Percentiles rank a stretch among this genome's conserved stretches.
These are phyloP conservation scores for Tolypocladium paradoxum DNA, from an alignment of 2,329 filamentous ascomycete genomes.

Conservation along the genomic window DNA sequence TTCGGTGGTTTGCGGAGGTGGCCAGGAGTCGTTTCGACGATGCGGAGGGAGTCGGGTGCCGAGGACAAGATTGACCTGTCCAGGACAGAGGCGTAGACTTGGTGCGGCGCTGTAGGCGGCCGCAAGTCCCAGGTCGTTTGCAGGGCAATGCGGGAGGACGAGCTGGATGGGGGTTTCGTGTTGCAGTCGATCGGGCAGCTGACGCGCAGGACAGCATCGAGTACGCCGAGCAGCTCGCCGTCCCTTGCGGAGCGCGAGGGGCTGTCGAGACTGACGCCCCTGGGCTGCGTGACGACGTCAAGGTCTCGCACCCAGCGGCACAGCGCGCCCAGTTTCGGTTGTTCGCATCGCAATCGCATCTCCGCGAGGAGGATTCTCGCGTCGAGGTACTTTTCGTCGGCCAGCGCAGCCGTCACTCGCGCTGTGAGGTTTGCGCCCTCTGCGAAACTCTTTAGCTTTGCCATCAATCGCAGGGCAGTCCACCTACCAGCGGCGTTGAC, in stretches of 20 bases:
- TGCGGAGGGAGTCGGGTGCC: constrained; percentile 33
- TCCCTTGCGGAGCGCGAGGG: constrained; percentile 33
- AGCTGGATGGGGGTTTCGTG: constrained; percentile 14
- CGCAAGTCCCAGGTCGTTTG: constrained; percentile 53
- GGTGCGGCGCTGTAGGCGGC: constrained; percentile 24
- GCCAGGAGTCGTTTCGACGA: constrained; percentile 53
- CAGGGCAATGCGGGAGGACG: constrained; percentile 41
- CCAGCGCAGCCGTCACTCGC: constrained; percentile 53
- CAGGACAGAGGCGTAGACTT: constrained; percentile 45
- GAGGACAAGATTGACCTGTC: constrained; percentile 42
- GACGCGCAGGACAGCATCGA: constrained; percentile 54
- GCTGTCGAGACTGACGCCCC: constrained; percentile 21
- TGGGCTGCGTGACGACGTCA: constrained; percentile 51
- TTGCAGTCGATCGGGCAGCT: constrained; percentile 49
- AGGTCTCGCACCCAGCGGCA: constrained; percentile 65
- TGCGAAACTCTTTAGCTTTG: constrained; percentile 6
- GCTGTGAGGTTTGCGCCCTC: constrained; percentile 54
- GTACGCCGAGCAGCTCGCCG: constrained; percentile 44
- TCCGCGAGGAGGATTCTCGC: constrained; percentile 55
- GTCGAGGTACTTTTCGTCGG: constrained; percentile 55
- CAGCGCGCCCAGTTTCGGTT: constrained; percentile 56
- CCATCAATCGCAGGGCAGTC: neutral
- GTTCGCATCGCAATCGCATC: constrained; percentile 56
- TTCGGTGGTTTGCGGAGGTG: constrained; percentile 56
- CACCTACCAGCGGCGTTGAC: constrained; percentile 41